These are phyloP conservation scores for Niebla homalea DNA, from an alignment of 495 filamentous ascomycete species.

Conservation along the genomic window DNA sequence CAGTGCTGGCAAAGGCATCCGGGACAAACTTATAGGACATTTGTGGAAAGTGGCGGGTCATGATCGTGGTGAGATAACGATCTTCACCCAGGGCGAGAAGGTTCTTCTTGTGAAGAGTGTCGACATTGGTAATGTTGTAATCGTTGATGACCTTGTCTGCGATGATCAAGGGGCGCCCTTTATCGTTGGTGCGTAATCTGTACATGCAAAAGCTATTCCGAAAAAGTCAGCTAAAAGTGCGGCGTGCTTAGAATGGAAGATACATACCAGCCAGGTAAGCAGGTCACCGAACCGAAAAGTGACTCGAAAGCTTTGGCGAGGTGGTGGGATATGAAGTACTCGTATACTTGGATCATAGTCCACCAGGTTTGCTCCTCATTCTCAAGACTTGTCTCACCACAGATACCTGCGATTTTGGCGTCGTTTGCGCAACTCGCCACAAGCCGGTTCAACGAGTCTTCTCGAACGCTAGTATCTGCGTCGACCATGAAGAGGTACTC, in stretches of 20 bases:
- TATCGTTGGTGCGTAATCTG: slow-evolving; percentile 81
- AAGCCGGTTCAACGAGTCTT: slow-evolving; percentile 83
- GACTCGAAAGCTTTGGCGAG: slow-evolving; percentile 94
- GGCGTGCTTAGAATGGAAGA: slow-evolving; percentile 1
- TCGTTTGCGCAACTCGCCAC: slow-evolving; percentile 90
- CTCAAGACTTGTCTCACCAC: slow-evolving; percentile 90
- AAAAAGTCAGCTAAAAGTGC: too few species aligned
- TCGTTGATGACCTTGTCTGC: slow-evolving; percentile 74
- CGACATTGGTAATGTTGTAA: slow-evolving; percentile 75
- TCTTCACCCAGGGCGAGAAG: slow-evolving; percentile 89
- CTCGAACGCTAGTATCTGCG: slow-evolving; percentile 87
- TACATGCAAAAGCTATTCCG: slow-evolving; percentile 89
- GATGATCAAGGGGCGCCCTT: slow-evolving; percentile 84
- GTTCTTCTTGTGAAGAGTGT: slow-evolving; percentile 98
- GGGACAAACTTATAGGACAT: slow-evolving; percentile 96
- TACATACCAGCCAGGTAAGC: slow-evolving; percentile 93
- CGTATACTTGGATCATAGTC: slow-evolving; percentile 99
- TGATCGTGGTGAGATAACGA: slow-evolving; percentile 91
- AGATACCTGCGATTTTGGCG: slow-evolving; percentile 92
- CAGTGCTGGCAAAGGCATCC: slow-evolving; percentile 82
- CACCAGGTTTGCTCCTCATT: slow-evolving; percentile 92
- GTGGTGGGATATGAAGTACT: slow-evolving; percentile 99
- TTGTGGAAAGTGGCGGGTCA: slow-evolving; percentile 91
- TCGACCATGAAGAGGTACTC: slow-evolving; percentile 97
- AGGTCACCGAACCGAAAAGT: slow-evolving; percentile 93